Percentiles rank a stretch among this genome's conserved stretches.
These are phyloP conservation scores for Sporothrix inflata DNA, from an alignment of 2,329 filamentous ascomycete genomes.

Conservation along the genomic window DNA sequence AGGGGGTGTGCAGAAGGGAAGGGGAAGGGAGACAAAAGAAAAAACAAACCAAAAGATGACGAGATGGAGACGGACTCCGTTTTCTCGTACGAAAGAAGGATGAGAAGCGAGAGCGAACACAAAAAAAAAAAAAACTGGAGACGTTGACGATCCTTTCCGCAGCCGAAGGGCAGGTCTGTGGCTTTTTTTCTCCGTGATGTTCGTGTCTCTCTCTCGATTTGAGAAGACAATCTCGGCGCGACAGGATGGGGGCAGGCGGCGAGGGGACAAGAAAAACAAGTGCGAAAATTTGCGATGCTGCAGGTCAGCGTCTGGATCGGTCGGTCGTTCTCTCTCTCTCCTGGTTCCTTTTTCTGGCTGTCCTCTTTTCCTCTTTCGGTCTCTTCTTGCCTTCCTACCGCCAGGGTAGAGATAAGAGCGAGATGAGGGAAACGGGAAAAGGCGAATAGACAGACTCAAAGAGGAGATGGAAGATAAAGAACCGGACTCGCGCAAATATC, in stretches of 20 bases:
- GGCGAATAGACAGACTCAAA: background rate
- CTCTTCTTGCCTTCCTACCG: background rate
- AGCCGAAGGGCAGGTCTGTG: background rate
- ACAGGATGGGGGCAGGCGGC: background rate
- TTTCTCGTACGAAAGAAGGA: slow-evolving; percentile 11
- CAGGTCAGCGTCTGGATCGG: background rate
- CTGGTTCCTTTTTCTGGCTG: background rate
- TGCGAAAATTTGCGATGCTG: background rate
- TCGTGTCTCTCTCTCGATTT: background rate
- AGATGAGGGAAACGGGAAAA: background rate
- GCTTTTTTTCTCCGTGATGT: background rate
- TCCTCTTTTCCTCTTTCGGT: background rate
- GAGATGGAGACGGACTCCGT: background rate
- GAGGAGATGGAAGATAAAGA: background rate
- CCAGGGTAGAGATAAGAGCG: slow-evolving; percentile 17
- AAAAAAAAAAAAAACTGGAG: background rate
- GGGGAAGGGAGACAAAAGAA: background rate
- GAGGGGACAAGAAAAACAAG: background rate
- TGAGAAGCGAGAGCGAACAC: background rate
- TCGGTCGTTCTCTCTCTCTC: background rate
- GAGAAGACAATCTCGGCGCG: slow-evolving; percentile 9
- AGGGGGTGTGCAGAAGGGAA: background rate
- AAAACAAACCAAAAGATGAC: background rate
- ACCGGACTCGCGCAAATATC: slow-evolving; percentile 3
- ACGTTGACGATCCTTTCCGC: slow-evolving; percentile 4